Base-by-base conservation (phyloP, 148 eudicot species). In the Chenopodium berlandieri region DNA sequence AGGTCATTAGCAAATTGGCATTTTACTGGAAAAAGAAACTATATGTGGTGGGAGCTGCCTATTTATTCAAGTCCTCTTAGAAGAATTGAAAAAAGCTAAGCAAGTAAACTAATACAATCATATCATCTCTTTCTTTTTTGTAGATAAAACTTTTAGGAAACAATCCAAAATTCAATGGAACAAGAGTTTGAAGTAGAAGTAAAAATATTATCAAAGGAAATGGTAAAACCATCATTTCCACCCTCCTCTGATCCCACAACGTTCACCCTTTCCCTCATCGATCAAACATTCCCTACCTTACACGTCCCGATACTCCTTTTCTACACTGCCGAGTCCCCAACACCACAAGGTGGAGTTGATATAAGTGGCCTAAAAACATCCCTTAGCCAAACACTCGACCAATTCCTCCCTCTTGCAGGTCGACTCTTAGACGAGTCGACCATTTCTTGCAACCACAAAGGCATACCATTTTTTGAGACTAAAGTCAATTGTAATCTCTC, bases 271-370 rank as follows among this genome's bases (percentile, higher is more conserved):
- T 89, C 89, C 1, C 73, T 82, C 4, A 7, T 91, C 0, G 91
- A 90, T 80, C 91, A 92, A 65, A 19, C 81, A 0, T 78, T 79
- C 56, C 86, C 89, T 6, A 77, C 76, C 4, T 46, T 40, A 2
- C 85, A 77, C n/a, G 54, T 81, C 32, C 90, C 92, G 9, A 34
- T 85, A 2, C 79, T 88, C 58, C 81, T 86, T 67, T 92, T 79
- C 80, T 90, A 85, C 83, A 13, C 46, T 1, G 27, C 52, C 52
- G 13, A 9, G 52, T 20, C 75, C 52, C 58, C 76, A 20, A 56
- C 66, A 25, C 75, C 9, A 2, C n/a, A 22, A 48, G 11, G 52
- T 16, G 11, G 19, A 5, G 19, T 11, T 9, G 9, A n/a, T 13
- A n/a, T 25, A 46, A n/a, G 0, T 3, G 9, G 31, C 17, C 34